Evolutionary conservation across 2,329 filamentous ascomycete genomes (phyloP).

Genomic region (Periconia macrospinosa): DNA sequence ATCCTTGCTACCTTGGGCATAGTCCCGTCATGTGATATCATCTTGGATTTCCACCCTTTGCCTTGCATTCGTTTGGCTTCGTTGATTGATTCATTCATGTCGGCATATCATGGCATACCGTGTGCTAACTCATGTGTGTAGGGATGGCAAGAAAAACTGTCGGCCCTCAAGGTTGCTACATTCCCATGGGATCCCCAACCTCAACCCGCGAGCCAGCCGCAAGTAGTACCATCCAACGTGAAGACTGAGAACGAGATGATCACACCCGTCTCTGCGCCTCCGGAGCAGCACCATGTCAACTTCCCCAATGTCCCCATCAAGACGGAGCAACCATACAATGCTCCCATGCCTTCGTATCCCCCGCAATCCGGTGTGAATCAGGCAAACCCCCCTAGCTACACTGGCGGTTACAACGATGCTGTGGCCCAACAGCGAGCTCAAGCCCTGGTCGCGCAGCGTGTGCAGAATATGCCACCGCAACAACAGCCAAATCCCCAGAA

Average conservation of each 20-base stretch:
- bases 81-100: neutral
- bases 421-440: slow-evolving; percentile 59
- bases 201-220: slow-evolving; percentile 48
- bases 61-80: slow-evolving; percentile 4
- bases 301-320: slow-evolving; percentile 52
- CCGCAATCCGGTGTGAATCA: slow-evolving; percentile 3
- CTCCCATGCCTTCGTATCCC: slow-evolving; percentile 30
- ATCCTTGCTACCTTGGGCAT: slow-evolving; percentile 38
- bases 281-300: slow-evolving; percentile 27
- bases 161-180: slow-evolving; percentile 77
- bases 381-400: slow-evolving; percentile 37
- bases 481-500: slow-evolving; percentile 34
- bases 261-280: slow-evolving; percentile 31
- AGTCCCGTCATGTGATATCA: slow-evolving; percentile 38
- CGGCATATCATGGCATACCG: neutral
- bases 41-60: slow-evolving; percentile 4
- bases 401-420: slow-evolving; percentile 44
- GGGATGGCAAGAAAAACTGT: slow-evolving; percentile 94
- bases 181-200: slow-evolving; percentile 90
- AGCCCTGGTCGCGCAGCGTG: slow-evolving; percentile 47
- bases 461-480: slow-evolving; percentile 30
- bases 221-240: slow-evolving; percentile 47
- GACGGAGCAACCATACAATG: slow-evolving; percentile 47
- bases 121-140: slow-evolving; percentile 42
- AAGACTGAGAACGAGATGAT: slow-evolving; percentile 34